phyloP scores from a whole-genome alignment of 805 yeast species.

The Alloascoidea hylecoeti region DNA sequence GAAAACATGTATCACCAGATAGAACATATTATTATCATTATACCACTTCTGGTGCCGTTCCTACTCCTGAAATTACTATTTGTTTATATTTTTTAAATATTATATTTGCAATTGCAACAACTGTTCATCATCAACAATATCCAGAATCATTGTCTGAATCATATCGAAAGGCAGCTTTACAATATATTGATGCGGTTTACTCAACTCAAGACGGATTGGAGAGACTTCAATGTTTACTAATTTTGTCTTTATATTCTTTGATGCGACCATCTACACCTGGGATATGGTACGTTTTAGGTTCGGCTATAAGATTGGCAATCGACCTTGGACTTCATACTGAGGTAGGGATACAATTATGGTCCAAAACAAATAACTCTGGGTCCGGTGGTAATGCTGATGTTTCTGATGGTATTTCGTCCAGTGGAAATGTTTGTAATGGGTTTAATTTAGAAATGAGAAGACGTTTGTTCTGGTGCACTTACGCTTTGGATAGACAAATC shows the following conservation, averaged over 20 bases:
- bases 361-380: slow-evolving; percentile 5
- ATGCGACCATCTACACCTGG: slow-evolving; percentile 89
- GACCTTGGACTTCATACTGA: slow-evolving; percentile 81
- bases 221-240: slow-evolving; percentile 55
- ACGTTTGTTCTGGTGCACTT: slow-evolving; percentile 80
- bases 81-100: slow-evolving; percentile 56
- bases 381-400: no score
- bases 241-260: slow-evolving; percentile 56
- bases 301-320: slow-evolving; percentile 65
- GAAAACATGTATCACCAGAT: background rate
- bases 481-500: slow-evolving; percentile 73
- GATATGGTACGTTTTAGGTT: slow-evolving; percentile 83
- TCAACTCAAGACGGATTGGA: slow-evolving; percentile 49
- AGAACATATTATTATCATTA: slow-evolving; percentile 4
- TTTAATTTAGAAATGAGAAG: slow-evolving; percentile 56
- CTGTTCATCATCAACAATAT: slow-evolving; percentile 56
- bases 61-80: slow-evolving; percentile 6
- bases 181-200: slow-evolving; percentile 41
- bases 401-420: background rate
- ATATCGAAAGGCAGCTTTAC: slow-evolving; percentile 54
- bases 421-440: slow-evolving; percentile 23
- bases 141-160: slow-evolving; percentile 53
- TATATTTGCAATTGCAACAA: slow-evolving; percentile 69
- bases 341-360: slow-evolving; percentile 14
- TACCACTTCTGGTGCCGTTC: slow-evolving; percentile 1